Base-by-base conservation (phyloP, 352 stramenopile genomes). In the Pelagophyceae sp. region DNA sequence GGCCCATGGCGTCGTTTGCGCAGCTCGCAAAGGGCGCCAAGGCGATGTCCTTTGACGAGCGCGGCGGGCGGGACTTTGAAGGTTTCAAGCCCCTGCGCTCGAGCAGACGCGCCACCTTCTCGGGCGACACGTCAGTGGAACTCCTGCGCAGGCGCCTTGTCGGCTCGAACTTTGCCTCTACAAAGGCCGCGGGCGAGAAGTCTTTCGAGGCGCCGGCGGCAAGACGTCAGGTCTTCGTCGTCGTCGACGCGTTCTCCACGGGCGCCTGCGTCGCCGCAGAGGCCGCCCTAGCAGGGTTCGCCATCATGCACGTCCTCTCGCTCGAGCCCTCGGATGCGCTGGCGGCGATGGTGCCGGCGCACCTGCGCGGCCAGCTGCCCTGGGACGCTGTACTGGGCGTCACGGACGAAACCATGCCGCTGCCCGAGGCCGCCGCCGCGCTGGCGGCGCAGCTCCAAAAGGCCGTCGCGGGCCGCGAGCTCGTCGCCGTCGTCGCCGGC, bases 231-330 rank as follows among this genome's bases (percentile, higher is more conserved):
- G 89, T 89, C 15, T 87, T 97, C 20, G 91, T 97, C n/a, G 84
- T 98, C 40, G 90, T 98, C 17, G 93, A 97, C 80, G 93, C 94
- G 5, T 98, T 97, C 83, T 96, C 91, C 0, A 97, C 94, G 65
- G 95, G 93, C 77, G 93, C 91, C 81, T 89, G 95, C 64, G 82
- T 98, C 33, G 93, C 91, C 0, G 85, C 96, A 76, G 89, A 93
- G 77, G 90, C 93, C 0, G 76, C 90, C 65, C 88, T 86, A 71
- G 89, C 90, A 60, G 94, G 93, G 37, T 97, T 93, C 80, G 87
- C 84, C 74, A 82, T 90, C 15, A 87, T 82, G 29, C 74, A 78
- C 50, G 77, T 82, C 23, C 77, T 65, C 6, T 65, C 58, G 58
- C 58, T 65, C 58, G 58, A 65, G 58, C 58, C 58, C 15, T 65